Conservation (phyloP, 495 filamentous ascomycete genomes). For the Lepidopterella palustris region DNA sequence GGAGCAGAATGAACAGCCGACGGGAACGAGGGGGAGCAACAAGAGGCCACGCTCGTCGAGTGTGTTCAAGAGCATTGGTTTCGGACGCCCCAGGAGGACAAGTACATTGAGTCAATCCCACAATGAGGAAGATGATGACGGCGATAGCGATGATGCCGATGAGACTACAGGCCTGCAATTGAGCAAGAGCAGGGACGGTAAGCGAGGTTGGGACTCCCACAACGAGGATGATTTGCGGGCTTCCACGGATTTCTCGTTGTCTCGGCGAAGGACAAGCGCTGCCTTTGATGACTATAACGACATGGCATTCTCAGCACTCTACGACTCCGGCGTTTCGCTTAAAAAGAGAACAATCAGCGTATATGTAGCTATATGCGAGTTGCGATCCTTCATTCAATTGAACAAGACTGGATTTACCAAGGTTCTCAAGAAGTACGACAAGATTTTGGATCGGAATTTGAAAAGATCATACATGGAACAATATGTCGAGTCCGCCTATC, state of each 20-base stretch:
- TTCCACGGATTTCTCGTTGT: constrained; percentile 51
- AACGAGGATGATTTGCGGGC: constrained; percentile 34
- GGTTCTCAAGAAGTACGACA: constrained; percentile 97
- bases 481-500: constrained; percentile 64
- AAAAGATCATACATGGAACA: constrained; percentile 66
- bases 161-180: constrained; percentile 52
- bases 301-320: constrained; percentile 59
- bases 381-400: constrained; percentile 92
- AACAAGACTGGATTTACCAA: constrained; percentile 96
- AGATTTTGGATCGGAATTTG: constrained; percentile 76
- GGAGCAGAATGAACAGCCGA: constrained; percentile 47
- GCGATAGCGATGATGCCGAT: constrained; percentile 65
- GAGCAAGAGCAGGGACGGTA: constrained; percentile 27
- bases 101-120: constrained; percentile 46
- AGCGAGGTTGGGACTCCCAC: constrained; percentile 28
- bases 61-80: constrained; percentile 42
- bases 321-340: constrained; percentile 74
- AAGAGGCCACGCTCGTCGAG: constrained; percentile 43
- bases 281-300: constrained; percentile 70
- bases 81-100: constrained; percentile 38
- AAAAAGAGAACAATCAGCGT: constrained; percentile 83
- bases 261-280: constrained; percentile 48
- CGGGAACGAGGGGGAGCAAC: constrained; percentile 40
- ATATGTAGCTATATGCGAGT: constrained; percentile 90
- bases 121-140: constrained; percentile 45